Conservation (phyloP, 371 early-diverging fungal genomes). For the Apophysomyces ossiformis region DNA sequence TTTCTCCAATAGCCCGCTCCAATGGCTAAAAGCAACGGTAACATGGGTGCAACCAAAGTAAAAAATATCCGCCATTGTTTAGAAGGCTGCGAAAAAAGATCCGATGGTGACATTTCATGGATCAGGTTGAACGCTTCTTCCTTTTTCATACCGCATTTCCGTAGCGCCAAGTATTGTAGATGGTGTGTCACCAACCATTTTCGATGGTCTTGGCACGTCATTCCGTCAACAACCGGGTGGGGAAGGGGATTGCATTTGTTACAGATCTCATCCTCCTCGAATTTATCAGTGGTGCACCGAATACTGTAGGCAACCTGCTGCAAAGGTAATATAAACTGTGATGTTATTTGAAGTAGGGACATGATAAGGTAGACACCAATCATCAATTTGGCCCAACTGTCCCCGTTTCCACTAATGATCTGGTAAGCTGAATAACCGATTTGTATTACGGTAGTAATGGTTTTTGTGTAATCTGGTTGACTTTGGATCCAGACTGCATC, state of each 20-base stretch:
- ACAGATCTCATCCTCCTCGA: not conserved
- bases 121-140: constrained; percentile 6
- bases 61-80: not conserved
- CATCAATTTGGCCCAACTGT: constrained; percentile 8
- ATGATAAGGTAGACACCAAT: not conserved
- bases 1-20: constrained; percentile 2
- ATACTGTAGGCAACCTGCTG: constrained; percentile 2
- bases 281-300: not conserved
- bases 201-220: not conserved
- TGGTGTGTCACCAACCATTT: constrained; percentile 1
- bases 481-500: constrained; percentile 7
- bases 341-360: not conserved
- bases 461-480: constrained; percentile 1
- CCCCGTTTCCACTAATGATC: not conserved
- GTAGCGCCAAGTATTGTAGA: not conserved
- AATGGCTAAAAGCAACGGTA: constrained; percentile 1
- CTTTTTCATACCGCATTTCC: not conserved
- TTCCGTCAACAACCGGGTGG: constrained; percentile 1
- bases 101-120: not conserved
- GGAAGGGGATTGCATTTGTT: not conserved
- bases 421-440: not conserved
- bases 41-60: not conserved
- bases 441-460: not conserved
- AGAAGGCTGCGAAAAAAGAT: not conserved
- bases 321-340: not conserved